Conservation (phyloP, 1,284 basidiomycete genomes). For the Meripilus lineatus region DNA sequence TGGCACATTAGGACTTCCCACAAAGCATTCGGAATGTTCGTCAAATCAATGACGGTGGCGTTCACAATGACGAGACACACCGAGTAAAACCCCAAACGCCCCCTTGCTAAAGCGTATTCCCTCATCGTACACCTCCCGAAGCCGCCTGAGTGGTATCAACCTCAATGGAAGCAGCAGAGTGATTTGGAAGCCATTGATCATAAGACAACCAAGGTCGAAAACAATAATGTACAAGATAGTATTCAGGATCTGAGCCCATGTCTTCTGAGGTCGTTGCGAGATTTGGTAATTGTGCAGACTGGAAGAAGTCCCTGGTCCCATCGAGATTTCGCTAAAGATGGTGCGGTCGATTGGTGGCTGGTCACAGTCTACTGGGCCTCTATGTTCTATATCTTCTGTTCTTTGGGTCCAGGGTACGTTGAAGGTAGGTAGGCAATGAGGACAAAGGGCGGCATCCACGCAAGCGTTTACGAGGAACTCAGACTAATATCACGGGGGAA, state of each 20-base stretch:
- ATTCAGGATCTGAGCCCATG: constrained; percentile 49
- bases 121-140: constrained; percentile 52
- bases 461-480: no score
- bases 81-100: constrained; percentile 67
- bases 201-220: constrained; percentile 65
- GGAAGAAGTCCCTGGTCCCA: no score
- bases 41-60: not conserved
- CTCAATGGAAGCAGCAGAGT: constrained; percentile 61
- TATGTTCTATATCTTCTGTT: no score
- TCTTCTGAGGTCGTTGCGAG: constrained; percentile 45
- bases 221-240: constrained; percentile 52
- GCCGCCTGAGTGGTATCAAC: constrained; percentile 45
- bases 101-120: constrained; percentile 81
- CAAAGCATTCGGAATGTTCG: not conserved
- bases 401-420: no score
- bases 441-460: no score
- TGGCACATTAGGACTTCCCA: constrained; percentile 67
- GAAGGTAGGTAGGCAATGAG: no score
- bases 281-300: constrained; percentile 53
- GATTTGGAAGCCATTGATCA: constrained; percentile 70
- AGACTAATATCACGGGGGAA: no score
- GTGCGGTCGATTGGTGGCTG: no score
- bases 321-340: no score
- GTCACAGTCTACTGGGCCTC: no score
- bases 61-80: constrained; percentile 51